A percentile compares a stretch with the other conserved stretches of the same genome.
Evolutionary conservation across 139 green algal species (phyloP).

Genomic region (Choricystis sp.): DNA sequence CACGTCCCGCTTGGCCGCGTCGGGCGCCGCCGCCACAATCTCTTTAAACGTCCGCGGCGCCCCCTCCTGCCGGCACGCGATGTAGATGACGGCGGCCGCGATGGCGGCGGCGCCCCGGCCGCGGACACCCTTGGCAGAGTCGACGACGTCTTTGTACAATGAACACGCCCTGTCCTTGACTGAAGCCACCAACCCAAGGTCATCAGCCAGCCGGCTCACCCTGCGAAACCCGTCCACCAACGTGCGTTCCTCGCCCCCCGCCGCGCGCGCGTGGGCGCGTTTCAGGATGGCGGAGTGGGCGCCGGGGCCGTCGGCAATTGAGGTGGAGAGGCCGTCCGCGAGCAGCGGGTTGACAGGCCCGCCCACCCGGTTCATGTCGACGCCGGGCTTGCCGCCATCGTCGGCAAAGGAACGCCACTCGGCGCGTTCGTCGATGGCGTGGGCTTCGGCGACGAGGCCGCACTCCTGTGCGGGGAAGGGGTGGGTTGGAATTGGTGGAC

Average conservation of each 20-base stretch:
- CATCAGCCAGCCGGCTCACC: slow-evolving; percentile 33
- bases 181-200: slow-evolving; percentile 31
- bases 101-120: slow-evolving; percentile 41
- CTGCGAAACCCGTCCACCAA: slow-evolving; percentile 27
- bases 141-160: slow-evolving; percentile 32
- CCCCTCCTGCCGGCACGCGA: slow-evolving; percentile 57
- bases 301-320: slow-evolving; percentile 37
- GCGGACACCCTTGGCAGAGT: slow-evolving; percentile 37
- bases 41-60: slow-evolving; percentile 79
- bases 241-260: slow-evolving; percentile 9
- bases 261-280: slow-evolving; percentile 12
- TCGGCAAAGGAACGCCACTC: slow-evolving; percentile 96
- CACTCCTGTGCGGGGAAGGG: slow-evolving; percentile 40
- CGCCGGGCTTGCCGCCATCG: slow-evolving; percentile 59
- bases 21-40: slow-evolving; percentile 40
- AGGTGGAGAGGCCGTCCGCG: slow-evolving; percentile 56
- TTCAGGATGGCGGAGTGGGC: slow-evolving; percentile 15
- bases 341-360: slow-evolving; percentile 69
- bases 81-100: slow-evolving; percentile 68
- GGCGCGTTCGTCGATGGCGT: slow-evolving; percentile 80
- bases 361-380: slow-evolving; percentile 69
- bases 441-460: slow-evolving; percentile 70
- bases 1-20: slow-evolving; percentile 60
- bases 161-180: slow-evolving; percentile 53
- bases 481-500: background rate